Evolutionary conservation across 768 basidiomycete genomes (phyloP), one percentile per base, ranked within the genome.

Genomic region (Termitomyces sp.): DNA sequence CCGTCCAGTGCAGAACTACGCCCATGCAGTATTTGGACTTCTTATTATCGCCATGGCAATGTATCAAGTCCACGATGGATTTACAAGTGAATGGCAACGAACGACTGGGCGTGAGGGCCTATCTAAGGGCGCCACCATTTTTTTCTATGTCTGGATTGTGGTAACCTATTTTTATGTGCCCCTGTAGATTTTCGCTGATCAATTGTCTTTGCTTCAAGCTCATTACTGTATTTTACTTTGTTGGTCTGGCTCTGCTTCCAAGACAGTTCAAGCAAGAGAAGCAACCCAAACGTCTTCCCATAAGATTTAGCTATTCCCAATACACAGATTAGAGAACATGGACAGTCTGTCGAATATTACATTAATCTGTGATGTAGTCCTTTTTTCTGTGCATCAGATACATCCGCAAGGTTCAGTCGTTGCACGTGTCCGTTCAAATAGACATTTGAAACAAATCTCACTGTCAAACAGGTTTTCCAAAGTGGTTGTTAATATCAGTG

Each of bases 11-110:
- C 84, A 79, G 61, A 86, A 88, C 66, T 86, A 84, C 66, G 33
- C 79, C 30, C 86, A 88, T 64, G 84, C 82, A 13, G 58, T 82
- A 14, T 56, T 85, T 1, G 86, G 85, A 0, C 64, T 86, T 33
- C 50, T 74, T 10, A 77, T 82, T 51, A 77, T 87, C 55, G 79
- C 66, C 7, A 69, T 84, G 10, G 74, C 81, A 28, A 70, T 81
- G 48, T 82, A 77, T 61, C 81, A 84, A 68, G 80, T 81, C 16
- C 71, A 76, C 49, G 71, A 69, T 18, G 83, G 82, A 3, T 82
- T 74, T 66, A 68, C 71, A 33, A 50, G 56, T 7, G 84, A 86
- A 66, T 87, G 84, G 84, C 72, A 75, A 0, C 66, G 59, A 28
- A 70, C 69, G 18, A 81, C 79, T 3, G 81, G 82, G 10, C 75